Evolutionary conservation across 2,329 filamentous ascomycete genomes (phyloP), one percentile per base, ranked within the genome.

Genomic region (Ampelomyces quisqualis): DNA sequence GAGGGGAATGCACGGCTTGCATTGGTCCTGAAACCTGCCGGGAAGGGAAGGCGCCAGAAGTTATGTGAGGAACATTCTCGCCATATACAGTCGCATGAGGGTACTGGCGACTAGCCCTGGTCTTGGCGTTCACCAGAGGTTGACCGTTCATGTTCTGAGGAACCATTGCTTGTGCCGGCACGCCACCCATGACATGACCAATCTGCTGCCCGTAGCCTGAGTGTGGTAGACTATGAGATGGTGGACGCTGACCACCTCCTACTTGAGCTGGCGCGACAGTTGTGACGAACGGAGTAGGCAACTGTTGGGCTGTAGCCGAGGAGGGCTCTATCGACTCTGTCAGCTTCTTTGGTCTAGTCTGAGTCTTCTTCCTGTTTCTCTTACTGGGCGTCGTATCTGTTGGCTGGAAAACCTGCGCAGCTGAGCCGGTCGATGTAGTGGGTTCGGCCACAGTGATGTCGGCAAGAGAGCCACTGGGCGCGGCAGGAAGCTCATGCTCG

Each of bases 21-120:
- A 51, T 34, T 31, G 35, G 9, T 3, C 45, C 43, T 7, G 56
- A 49, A 5, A 47, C 22, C 10, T 52, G 55, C n/a, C 47, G 49
- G 7, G 14, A 17, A 10, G 43, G 10, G 29, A 48, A 51, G 4
- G 40, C 26, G 13, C 49, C 48, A 38, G 49, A 53, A 5, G 37
- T 13, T 4, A 51, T 22, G 24, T 49, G 53, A 27, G 39, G 31
- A 23, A 38, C 45, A 32, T 60, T 62, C 42, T 63, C 61, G 9
- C 35, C 29, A 39, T 51, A 58, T 15, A 42, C 44, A 28, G 19
- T 18, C 29, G 30, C 38, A 21, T 53, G 45, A 4, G 47, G 34
- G 8, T 29, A 23, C 17, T 38, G 37, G 10, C 45, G 49, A 14
- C 19, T 29, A 23, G 36, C 14, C 36, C 48, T 45, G 29, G 21